Base-by-base conservation (phyloP, 192 early-diverging fungal species). In the Coemansia sp. region DNA sequence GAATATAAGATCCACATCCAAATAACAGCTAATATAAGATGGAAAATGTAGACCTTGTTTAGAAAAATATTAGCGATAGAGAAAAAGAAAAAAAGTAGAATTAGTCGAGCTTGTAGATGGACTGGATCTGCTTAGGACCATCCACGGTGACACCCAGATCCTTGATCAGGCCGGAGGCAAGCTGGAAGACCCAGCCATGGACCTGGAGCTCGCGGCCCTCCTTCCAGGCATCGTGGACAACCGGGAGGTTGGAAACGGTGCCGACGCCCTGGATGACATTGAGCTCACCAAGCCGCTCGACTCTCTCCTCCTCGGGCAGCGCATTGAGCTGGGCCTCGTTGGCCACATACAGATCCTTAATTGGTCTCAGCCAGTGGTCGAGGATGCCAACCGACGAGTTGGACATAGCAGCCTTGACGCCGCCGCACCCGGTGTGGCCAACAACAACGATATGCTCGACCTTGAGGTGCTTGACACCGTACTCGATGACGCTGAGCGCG, bases 381-480 rank as follows among this genome's bases (percentile, higher is more conserved):
- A 98, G 89, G 19, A 94, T 75, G 16, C 92, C 93, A 54, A 87
- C 82, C 58, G 91, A 86, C 43, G 85, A 73, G 58, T 80, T 84
- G 16, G 77, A 73, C 73, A 88, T 72, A 13, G 89, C 87, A 1
- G 87, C 87, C 40, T 78, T 78, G 19, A 93, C 80, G 67, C 91
- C 91, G 62, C 91, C 91, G 62, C 91, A 93, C 42, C 86, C 72
- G 45, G 90, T 90, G 66, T 93, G 91, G 8, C 95, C 96, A 62
- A 93, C 96, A 10, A 99, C 91, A 62, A 99, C 85, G 65, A 99
- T 84, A 69, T 99, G 93, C 71, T 96, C 88, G 62, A 99, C 94
- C 72, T 91, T 90, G 62, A 99, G 88, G 43, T 90, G 86, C 55
- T 94, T 89, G 59, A 99, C 94, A 21, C 96, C 94, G 64, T 94